A percentile compares a stretch with the other conserved stretches of the same genome.
phyloP scores from a whole-genome alignment of 306 rosid genomes.

The Castanea crenata region DNA sequence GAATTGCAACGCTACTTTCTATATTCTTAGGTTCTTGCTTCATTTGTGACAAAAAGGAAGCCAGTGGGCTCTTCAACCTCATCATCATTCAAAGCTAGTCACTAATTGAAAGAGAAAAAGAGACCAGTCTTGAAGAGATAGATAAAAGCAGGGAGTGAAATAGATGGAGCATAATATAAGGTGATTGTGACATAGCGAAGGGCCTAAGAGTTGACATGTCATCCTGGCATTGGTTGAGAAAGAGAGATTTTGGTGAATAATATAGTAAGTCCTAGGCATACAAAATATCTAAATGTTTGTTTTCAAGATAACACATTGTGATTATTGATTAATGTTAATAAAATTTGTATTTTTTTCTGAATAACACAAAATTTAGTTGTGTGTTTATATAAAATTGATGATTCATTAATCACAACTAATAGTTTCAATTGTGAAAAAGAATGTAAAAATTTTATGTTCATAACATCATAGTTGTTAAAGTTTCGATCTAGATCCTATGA shows the following conservation, averaged over 20 bases:
- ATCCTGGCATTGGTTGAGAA: conserved; percentile 10
- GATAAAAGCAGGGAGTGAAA: conserved; percentile 7
- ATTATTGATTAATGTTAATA: too few relatives aligned
- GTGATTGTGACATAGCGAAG: conserved; percentile 64
- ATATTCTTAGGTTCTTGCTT: neutral
- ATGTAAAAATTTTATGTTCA: too few relatives aligned
- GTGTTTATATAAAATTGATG: too few relatives aligned
- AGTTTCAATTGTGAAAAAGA: too few relatives aligned
- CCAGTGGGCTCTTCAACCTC: conserved; percentile 1
- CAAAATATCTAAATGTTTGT: too few relatives aligned
- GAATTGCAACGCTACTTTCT: neutral
- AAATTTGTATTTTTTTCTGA: too few relatives aligned
- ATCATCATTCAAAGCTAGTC: conserved; percentile 5
- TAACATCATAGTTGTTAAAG: too few relatives aligned
- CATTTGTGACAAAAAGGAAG: conserved; percentile 18
- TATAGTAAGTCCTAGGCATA: neutral
- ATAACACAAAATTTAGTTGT: too few relatives aligned
- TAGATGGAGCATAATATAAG: conserved; percentile 42
- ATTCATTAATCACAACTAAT: too few relatives aligned
- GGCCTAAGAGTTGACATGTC: conserved; percentile 62
- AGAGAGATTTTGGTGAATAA: neutral
- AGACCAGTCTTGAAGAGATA: neutral
- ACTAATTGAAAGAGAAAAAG: neutral
- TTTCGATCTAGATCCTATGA: too few relatives aligned
- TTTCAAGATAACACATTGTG: too few relatives aligned